Evolutionary conservation across 139 green algal genomes (phyloP).

Genomic region (Eudorina sp.): DNA sequence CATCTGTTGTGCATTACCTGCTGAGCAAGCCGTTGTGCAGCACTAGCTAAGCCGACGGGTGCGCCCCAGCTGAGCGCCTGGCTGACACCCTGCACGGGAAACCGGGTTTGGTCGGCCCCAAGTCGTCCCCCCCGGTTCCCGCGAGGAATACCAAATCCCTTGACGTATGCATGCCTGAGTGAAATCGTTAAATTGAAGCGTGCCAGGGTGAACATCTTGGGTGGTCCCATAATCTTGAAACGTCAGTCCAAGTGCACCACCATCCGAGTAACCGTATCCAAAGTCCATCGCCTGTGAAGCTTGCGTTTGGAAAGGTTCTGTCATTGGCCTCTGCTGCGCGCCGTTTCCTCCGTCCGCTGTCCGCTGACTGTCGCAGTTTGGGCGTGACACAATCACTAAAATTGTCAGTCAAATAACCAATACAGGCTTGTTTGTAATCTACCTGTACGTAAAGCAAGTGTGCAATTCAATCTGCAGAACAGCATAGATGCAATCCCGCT

Average conservation of each 20-base stretch:
- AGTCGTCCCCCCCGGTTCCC: no score
- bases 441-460: no score
- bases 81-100: slow-evolving; percentile 36
- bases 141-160: neutral
- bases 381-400: no score
- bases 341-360: no score
- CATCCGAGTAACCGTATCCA: slow-evolving; percentile 4
- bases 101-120: neutral
- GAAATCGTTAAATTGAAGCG: slow-evolving; percentile 44
- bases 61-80: slow-evolving; percentile 34
- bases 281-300: slow-evolving; percentile 14
- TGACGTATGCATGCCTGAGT: slow-evolving; percentile 11
- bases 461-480: no score
- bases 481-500: no score
- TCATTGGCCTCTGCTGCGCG: neutral
- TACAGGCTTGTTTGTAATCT: no score
- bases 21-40: neutral
- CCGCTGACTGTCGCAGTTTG: no score
- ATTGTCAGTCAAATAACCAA: no score
- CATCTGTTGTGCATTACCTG: no score
- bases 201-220: slow-evolving; percentile 36
- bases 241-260: slow-evolving; percentile 2
- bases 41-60: neutral
- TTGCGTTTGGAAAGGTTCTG: slow-evolving; percentile 43
- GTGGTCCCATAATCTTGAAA: slow-evolving; percentile 54